A percentile compares a stretch with the other conserved stretches of the same genome.
Evolutionary conservation across 768 basidiomycete genomes (phyloP).

Genomic region (Neoboletus brunneissimus): DNA sequence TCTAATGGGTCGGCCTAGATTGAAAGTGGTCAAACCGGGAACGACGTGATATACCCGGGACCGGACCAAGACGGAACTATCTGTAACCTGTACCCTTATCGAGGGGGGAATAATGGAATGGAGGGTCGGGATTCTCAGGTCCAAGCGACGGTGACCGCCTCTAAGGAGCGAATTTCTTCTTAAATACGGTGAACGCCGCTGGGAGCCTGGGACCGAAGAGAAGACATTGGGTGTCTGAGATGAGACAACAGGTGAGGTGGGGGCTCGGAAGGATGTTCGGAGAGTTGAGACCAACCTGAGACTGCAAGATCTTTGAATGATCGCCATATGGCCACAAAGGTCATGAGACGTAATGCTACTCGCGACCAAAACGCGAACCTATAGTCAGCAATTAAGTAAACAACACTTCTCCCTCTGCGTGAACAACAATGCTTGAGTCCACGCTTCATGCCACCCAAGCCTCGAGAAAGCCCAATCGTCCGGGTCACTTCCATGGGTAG

Average conservation of each 20-base stretch:
- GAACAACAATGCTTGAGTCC: neutral
- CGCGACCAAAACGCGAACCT: neutral
- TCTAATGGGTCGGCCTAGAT: conserved; percentile 1
- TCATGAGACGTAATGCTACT: no score
- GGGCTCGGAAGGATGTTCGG: neutral
- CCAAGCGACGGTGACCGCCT: no score
- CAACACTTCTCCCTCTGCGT: neutral
- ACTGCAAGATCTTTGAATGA: neutral
- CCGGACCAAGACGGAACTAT: conserved; percentile 3
- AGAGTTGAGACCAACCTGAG: neutral
- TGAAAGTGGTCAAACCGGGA: neutral
- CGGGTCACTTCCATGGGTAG: conserved; percentile 20
- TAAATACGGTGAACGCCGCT: neutral
- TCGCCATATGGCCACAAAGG: neutral
- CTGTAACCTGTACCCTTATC: neutral
- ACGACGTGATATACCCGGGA: neutral
- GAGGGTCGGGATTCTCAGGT: neutral
- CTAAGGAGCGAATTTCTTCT: neutral
- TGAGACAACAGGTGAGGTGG: neutral
- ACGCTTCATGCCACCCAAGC: conserved; percentile 52
- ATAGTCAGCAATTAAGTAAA: neutral
- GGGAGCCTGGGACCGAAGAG: neutral
- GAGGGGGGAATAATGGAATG: neutral
- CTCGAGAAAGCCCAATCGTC: conserved; percentile 52
- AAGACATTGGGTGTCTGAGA: neutral